Evolutionary conservation across 352 stramenopile genomes (phyloP).

Genomic region (Lagenidium giganteum): DNA sequence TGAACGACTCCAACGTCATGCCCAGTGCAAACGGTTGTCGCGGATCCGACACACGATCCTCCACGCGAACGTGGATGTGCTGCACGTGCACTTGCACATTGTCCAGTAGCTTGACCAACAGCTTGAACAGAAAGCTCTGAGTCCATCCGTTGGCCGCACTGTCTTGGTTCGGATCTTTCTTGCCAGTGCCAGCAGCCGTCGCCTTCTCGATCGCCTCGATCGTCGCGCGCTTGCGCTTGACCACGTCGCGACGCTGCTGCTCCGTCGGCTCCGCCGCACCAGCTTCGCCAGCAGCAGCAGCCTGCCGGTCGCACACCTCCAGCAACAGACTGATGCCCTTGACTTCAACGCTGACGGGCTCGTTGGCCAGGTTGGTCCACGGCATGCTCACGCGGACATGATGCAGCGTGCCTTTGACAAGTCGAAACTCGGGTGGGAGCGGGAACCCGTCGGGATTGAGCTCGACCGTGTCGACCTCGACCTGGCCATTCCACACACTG

Average conservation of each 20-base stretch:
- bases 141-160: slow-evolving; percentile 41
- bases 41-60: slow-evolving; percentile 54
- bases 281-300: neutral
- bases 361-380: slow-evolving; percentile 63
- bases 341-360: slow-evolving; percentile 76
- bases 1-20: slow-evolving; percentile 71
- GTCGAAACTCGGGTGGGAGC: slow-evolving; percentile 53
- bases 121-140: slow-evolving; percentile 74
- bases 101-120: slow-evolving; percentile 76
- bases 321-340: slow-evolving; percentile 74
- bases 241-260: slow-evolving; percentile 23
- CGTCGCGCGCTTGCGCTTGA: slow-evolving; percentile 71
- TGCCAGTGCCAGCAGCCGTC: slow-evolving; percentile 4
- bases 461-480: slow-evolving; percentile 79
- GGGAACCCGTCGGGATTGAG: slow-evolving; percentile 66
- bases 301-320: slow-evolving; percentile 28
- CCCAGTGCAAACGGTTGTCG: slow-evolving; percentile 49
- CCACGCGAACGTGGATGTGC: slow-evolving; percentile 66
- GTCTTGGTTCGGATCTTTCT: too few species aligned
- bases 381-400: slow-evolving; percentile 71
- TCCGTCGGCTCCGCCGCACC: slow-evolving; percentile 13
- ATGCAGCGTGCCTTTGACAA: slow-evolving; percentile 75
- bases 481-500: slow-evolving; percentile 82
- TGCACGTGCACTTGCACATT: slow-evolving; percentile 82
- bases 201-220: slow-evolving; percentile 76